Base-by-base conservation (phyloP, 1,284 basidiomycete genomes). In the Heimioporus retisporus region DNA sequence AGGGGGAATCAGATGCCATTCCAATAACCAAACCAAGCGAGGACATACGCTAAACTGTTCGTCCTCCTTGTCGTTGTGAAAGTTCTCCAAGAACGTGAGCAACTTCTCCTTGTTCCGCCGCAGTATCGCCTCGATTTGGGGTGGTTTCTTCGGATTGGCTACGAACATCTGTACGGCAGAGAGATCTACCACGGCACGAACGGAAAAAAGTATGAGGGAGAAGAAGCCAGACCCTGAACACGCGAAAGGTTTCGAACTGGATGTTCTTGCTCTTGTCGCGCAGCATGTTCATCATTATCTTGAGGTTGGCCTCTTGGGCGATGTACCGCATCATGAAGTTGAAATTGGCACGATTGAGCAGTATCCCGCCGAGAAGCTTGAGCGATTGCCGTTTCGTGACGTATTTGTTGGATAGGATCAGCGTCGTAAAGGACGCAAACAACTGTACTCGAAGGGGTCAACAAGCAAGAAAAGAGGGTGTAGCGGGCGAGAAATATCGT, bases 261-360 rank as follows among this genome's bases (percentile, higher is more conserved):
- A 99, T 99, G 80, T 99, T 99, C 85, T 96, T 95, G 86, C 96
- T 97, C 86, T 96, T 96, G 77, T 99, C 96, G 68, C 96, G 88
- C 60, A 99, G 84, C 61, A 99, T 88, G 80, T 99, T 99, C 97
- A 99, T 99, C 96, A 99, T 98, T 90, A 97, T 95, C 90, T 99
- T 99, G 68, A 99, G 87, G 78, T 99, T 99, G 50, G 93, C 93
- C 76, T 94, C 93, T 73, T 90, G 92, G 8, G 94, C 90, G 73
- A 99, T 99, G 80, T 99, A 99, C n/a, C 92, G 88, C 1, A 97
- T 99, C 97, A 99, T 99, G 77, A 99, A 94, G 73, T 88, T 94
- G 84, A 99, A 99, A 82, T 99, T 99, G 55, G 96, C 96, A 40
- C 97, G 90, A 81, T 99, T 98, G 58, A 99, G 91, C 2, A 99